Conservation (phyloP, 495 filamentous ascomycete species). For the Penicillium paxilli region DNA sequence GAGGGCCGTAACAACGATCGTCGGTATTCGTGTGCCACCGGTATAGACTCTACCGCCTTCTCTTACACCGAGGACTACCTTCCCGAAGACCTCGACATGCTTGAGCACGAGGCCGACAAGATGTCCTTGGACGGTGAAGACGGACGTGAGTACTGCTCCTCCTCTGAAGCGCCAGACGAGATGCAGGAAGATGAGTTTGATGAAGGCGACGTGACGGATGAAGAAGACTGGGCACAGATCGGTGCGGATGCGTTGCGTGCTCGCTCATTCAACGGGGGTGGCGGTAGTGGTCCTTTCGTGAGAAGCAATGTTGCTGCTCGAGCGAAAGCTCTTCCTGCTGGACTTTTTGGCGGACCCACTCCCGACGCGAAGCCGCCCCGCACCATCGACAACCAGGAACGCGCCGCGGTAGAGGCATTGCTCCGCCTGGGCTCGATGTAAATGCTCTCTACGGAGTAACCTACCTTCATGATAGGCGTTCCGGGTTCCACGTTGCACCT, state of each 20-base stretch:
- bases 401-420: slow-evolving; percentile 81
- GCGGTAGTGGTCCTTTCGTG: slow-evolving; percentile 36
- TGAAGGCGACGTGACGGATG: slow-evolving; percentile 87
- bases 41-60: slow-evolving; percentile 69
- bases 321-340: slow-evolving; percentile 38
- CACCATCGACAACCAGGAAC: slow-evolving; percentile 55
- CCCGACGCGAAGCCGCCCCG: slow-evolving; percentile 40
- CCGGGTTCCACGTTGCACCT: slow-evolving; percentile 8
- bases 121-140: slow-evolving; percentile 89
- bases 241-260: slow-evolving; percentile 82
- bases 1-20: slow-evolving; percentile 45
- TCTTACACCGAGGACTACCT: slow-evolving; percentile 66
- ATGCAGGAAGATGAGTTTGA: slow-evolving; percentile 62
- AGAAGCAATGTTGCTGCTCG: slow-evolving; percentile 24
- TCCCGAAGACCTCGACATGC: slow-evolving; percentile 60
- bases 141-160: slow-evolving; percentile 60
- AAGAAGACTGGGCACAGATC: slow-evolving; percentile 94
- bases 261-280: slow-evolving; percentile 54
- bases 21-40: slow-evolving; percentile 54
- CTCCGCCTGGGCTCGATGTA: slow-evolving; percentile 85
- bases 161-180: slow-evolving; percentile 70
- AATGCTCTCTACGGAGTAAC: slow-evolving; percentile 44
- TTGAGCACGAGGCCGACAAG: slow-evolving; percentile 88
- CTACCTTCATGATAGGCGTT: slow-evolving; percentile 30
- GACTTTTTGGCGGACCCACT: slow-evolving; percentile 37